phyloP scores from a whole-genome alignment of 176 grass and related monocot genomes.

The Melocanna baccifera region DNA sequence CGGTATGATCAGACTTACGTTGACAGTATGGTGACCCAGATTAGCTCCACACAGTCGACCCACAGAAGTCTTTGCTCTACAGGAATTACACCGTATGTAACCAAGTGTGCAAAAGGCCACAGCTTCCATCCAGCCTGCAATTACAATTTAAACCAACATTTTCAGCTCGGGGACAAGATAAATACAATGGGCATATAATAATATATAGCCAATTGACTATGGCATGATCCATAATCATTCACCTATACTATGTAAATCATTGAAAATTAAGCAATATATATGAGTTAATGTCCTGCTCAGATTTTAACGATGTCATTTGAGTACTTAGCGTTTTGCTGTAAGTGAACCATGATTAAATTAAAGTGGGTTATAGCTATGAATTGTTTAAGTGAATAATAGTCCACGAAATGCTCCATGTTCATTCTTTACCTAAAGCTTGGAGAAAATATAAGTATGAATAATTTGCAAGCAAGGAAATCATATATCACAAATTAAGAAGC shows the following conservation, averaged over 20 bases:
- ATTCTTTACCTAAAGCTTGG: not conserved
- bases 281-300: not conserved
- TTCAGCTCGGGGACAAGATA: not conserved
- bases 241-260: not conserved
- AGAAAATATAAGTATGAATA: not conserved
- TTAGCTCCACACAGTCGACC: constrained; percentile 89
- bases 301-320: not conserved
- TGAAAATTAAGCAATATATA: not conserved
- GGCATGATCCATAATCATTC: not conserved
- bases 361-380: not conserved
- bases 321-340: not conserved
- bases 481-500: not conserved
- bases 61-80: constrained; percentile 94
- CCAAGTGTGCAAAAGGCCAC: constrained; percentile 91
- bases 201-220: not conserved
- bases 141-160: constrained; percentile 13
- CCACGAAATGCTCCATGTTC: not conserved
- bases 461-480: not conserved
- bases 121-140: constrained; percentile 91
- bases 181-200: not conserved
- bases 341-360: not conserved
- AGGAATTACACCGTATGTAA: constrained; percentile 86
- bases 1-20: constrained; percentile 48
- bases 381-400: not conserved
- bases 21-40: constrained; percentile 96